Conservation (phyloP, 2,329 filamentous ascomycete species). For the Diaporthe amygdali region DNA sequence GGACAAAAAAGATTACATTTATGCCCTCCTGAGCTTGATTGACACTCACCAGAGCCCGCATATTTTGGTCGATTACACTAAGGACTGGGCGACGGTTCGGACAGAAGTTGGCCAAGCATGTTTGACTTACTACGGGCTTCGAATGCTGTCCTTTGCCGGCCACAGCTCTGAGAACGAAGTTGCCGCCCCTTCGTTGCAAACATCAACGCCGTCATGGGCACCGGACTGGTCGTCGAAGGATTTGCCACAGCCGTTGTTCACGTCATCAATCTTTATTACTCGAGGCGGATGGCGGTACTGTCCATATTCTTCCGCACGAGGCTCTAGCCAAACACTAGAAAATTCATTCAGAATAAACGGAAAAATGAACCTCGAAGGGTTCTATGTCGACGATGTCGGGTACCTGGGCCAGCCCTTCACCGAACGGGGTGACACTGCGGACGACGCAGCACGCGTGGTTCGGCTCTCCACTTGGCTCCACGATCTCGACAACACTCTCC, state of each 20-base stretch:
- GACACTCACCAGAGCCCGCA: background rate
- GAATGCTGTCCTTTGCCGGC: background rate
- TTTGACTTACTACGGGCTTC: background rate
- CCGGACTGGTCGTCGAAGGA: background rate
- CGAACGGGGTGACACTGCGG: background rate
- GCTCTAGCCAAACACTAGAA: background rate
- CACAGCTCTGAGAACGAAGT: background rate
- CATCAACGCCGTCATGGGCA: background rate
- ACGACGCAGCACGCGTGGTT: background rate
- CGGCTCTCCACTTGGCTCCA: background rate
- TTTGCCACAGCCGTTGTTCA: background rate
- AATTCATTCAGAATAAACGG: background rate
- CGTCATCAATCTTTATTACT: background rate
- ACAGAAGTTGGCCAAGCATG: background rate
- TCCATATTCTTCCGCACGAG: background rate
- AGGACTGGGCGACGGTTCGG: background rate
- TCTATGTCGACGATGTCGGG: background rate
- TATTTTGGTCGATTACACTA: background rate
- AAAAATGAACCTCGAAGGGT: background rate
- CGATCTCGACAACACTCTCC: background rate
- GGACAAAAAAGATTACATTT: background rate
- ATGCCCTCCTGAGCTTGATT: background rate
- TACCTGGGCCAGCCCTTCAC: constrained; percentile 1
- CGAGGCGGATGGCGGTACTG: background rate
- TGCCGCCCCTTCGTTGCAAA: background rate